phyloP scores from a whole-genome alignment of 2,329 filamentous ascomycete genomes.

The Huntiella decipiens region DNA sequence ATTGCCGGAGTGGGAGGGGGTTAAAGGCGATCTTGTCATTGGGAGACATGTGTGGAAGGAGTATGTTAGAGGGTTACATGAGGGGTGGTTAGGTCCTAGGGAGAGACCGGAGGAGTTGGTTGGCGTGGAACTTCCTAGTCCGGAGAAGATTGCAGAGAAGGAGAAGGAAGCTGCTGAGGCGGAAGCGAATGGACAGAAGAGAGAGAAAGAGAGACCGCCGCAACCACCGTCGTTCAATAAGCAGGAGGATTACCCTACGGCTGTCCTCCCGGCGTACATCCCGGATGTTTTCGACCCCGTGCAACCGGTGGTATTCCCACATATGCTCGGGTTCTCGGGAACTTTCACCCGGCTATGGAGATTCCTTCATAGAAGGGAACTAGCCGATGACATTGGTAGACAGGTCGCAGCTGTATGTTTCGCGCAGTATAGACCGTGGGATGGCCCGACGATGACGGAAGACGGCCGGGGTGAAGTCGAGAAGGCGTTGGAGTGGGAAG shows the following conservation, averaged over 20 bases:
- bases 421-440: slow-evolving; percentile 18
- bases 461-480: slow-evolving; percentile 36
- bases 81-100: slow-evolving; percentile 85
- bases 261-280: slow-evolving; percentile 42
- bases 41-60: slow-evolving; percentile 95
- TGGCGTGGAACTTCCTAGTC: slow-evolving; percentile 13
- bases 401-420: slow-evolving; percentile 76
- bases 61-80: slow-evolving; percentile 79
- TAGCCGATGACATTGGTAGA: slow-evolving; percentile 77
- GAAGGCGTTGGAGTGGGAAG: slow-evolving; percentile 47
- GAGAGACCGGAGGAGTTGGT: slow-evolving; percentile 33
- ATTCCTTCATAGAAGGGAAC: slow-evolving; percentile 63
- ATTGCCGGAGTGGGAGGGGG: slow-evolving; percentile 51
- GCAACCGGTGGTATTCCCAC: slow-evolving; percentile 57
- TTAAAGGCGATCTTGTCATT: slow-evolving; percentile 70
- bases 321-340: slow-evolving; percentile 81
- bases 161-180: slow-evolving; percentile 14
- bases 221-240: slow-evolving; percentile 59
- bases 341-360: slow-evolving; percentile 73
- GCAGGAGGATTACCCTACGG: slow-evolving; percentile 49
- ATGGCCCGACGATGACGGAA: slow-evolving; percentile 13
- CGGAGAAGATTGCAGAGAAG: slow-evolving; percentile 8
- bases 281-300: slow-evolving; percentile 58
- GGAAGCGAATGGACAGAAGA: slow-evolving; percentile 24
- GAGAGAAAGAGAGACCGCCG: slow-evolving; percentile 33